Evolutionary conservation across 1,284 basidiomycete genomes (phyloP).

Genomic region (Ceratobasidium sp.): DNA sequence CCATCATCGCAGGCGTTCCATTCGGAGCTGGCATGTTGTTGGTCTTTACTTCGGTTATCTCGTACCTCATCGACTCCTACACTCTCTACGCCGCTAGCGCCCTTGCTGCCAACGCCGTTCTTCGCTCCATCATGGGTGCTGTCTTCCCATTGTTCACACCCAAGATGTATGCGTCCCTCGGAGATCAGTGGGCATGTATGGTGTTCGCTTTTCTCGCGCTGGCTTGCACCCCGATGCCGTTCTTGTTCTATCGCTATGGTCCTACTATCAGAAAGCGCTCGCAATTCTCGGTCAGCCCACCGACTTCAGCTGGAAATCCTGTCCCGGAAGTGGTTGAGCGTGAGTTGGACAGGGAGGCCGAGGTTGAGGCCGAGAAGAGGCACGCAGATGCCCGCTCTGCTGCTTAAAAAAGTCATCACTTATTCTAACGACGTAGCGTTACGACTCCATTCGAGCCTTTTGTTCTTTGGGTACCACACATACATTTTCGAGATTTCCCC

Average conservation of each 20-base stretch:
- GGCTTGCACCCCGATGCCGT: slow-evolving; percentile 63
- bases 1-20: slow-evolving; percentile 66
- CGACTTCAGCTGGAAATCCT: slow-evolving; percentile 18
- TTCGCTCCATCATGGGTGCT: slow-evolving; percentile 60
- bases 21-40: slow-evolving; percentile 69
- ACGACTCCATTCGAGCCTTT: slow-evolving; percentile 8
- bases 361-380: slow-evolving; percentile 29
- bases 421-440: background rate
- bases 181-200: slow-evolving; percentile 70
- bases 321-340: slow-evolving; percentile 26
- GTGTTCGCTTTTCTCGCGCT: slow-evolving; percentile 66
- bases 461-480: background rate
- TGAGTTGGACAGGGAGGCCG: slow-evolving; percentile 32
- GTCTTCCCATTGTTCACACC: slow-evolving; percentile 45
- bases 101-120: slow-evolving; percentile 25
- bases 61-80: slow-evolving; percentile 34
- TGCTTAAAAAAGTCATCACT: slow-evolving; percentile 1
- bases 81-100: slow-evolving; percentile 9
- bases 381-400: slow-evolving; percentile 25
- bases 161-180: slow-evolving; percentile 64
- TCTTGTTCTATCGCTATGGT: slow-evolving; percentile 52
- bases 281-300: slow-evolving; percentile 30
- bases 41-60: slow-evolving; percentile 26
- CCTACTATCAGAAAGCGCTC: slow-evolving; percentile 23
- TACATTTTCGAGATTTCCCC: background rate